Conservation (phyloP, 176 grass and related monocot genomes). For the Oryza nivara region DNA sequence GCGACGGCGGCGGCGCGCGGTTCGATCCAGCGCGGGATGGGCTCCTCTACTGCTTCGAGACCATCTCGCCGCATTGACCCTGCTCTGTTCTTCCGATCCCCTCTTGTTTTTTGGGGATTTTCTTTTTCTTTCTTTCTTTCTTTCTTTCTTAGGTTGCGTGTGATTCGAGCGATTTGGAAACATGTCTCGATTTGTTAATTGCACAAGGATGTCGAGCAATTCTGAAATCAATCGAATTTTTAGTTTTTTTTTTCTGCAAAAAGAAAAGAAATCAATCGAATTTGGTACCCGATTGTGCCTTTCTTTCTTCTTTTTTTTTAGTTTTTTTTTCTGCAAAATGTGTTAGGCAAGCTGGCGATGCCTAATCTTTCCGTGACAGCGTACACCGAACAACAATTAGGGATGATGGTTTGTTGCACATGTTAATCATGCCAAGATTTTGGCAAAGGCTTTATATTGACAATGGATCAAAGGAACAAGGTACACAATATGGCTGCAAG, state of each 20-base stretch:
- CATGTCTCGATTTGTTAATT: not conserved
- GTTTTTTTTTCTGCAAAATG: not conserved
- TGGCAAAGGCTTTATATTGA: not conserved
- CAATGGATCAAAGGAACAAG: too few species aligned
- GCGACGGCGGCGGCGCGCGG: not conserved
- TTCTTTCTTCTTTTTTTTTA: not conserved
- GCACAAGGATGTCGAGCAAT: not conserved
- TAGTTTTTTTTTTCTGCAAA: not conserved
- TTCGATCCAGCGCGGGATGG: not conserved
- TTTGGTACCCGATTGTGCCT: not conserved
- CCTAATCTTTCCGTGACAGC: not conserved
- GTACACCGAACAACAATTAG: not conserved
- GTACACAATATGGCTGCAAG: too few species aligned
- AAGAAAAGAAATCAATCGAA: not conserved
- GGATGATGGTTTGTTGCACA: not conserved
- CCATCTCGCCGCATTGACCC: constrained; percentile 23
- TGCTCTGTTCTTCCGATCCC: not conserved
- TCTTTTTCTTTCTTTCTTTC: not conserved
- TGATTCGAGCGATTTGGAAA: not conserved
- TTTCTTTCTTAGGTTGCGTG: not conserved
- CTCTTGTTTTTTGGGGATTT: not conserved
- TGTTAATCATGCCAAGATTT: not conserved
- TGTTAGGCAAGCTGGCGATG: not conserved
- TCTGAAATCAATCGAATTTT: not conserved
- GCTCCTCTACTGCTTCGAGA: not conserved